Conservation (phyloP, 1,284 basidiomycete species). For the Leccinum insolens region DNA sequence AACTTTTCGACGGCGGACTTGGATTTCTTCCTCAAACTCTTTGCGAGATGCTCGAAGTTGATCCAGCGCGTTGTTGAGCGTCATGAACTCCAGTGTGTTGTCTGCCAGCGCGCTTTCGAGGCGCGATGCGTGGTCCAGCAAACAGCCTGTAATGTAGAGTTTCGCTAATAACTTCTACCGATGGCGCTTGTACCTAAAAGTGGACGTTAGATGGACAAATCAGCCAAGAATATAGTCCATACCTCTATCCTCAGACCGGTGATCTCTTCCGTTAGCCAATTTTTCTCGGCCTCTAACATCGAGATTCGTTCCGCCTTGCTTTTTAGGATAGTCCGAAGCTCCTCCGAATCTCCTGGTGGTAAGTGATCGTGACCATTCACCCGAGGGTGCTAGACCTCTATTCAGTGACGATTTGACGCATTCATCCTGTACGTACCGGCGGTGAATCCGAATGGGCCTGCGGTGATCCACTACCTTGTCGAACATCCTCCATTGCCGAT, state of each 20-base stretch:
- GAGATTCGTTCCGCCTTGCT: slow-evolving; percentile 25
- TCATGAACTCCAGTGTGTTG: slow-evolving; percentile 38
- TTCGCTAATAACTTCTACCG: slow-evolving; percentile 48
- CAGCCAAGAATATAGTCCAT: slow-evolving; percentile 13
- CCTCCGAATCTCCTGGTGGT: slow-evolving; percentile 36
- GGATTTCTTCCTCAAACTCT: slow-evolving; percentile 52
- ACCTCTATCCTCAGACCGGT: slow-evolving; percentile 51
- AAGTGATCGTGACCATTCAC: slow-evolving; percentile 31
- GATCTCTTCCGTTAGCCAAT: slow-evolving; percentile 43
- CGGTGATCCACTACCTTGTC: slow-evolving; percentile 19
- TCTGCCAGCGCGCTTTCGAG: slow-evolving; percentile 45
- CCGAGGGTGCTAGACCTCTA: slow-evolving; percentile 20
- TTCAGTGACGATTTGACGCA: slow-evolving; percentile 9
- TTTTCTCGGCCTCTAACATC: slow-evolving; percentile 49
- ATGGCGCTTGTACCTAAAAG: slow-evolving; percentile 46
- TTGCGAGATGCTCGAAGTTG: slow-evolving; percentile 41
- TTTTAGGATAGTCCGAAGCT: slow-evolving; percentile 46
- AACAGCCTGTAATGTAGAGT: slow-evolving; percentile 50
- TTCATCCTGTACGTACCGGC: slow-evolving; percentile 59
- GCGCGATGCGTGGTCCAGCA: slow-evolving; percentile 48
- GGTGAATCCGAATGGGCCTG: slow-evolving; percentile 42
- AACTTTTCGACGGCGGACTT: slow-evolving; percentile 36
- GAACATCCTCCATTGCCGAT: slow-evolving; percentile 47
- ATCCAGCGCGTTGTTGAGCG: slow-evolving; percentile 45
- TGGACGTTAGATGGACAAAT: slow-evolving; percentile 6